A percentile compares a stretch with the other conserved stretches of the same genome.
These are phyloP conservation scores for Cladophialophora yegresii DNA, from an alignment of 2,329 filamentous ascomycete genomes.

Conservation along the genomic window DNA sequence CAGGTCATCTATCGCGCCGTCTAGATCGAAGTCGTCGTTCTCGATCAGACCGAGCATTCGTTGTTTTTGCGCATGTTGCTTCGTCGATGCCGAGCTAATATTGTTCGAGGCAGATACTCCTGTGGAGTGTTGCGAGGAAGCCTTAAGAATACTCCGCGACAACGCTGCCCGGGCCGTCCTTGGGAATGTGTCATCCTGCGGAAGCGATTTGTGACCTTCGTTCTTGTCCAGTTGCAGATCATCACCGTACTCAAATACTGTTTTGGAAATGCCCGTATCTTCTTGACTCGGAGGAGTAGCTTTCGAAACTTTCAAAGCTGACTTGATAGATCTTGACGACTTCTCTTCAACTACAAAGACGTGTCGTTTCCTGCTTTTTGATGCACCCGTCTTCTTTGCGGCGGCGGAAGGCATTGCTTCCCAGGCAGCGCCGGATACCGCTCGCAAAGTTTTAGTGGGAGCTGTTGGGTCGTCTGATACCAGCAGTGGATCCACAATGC, in stretches of 20 bases:
- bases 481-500: neutral
- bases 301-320: conserved; percentile 33
- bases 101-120: conserved; percentile 25
- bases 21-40: conserved; percentile 44
- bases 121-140: conserved; percentile 16
- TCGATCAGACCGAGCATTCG: conserved; percentile 32
- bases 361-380: conserved; percentile 36
- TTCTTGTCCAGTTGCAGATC: conserved; percentile 2
- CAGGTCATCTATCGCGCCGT: conserved; percentile 49
- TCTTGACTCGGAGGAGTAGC: conserved; percentile 8
- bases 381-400: conserved; percentile 18
- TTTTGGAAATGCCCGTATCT: conserved; percentile 1
- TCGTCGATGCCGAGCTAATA: conserved; percentile 40
- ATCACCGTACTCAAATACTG: neutral
- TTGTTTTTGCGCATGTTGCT: conserved; percentile 37
- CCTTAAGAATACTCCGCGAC: conserved; percentile 24
- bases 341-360: conserved; percentile 26
- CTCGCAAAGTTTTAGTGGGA: neutral
- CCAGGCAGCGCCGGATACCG: conserved; percentile 36
- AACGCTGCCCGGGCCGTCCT: neutral
- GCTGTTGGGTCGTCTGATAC: neutral
- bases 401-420: conserved; percentile 5
- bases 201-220: conserved; percentile 1
- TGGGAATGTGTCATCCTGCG: neutral
- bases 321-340: conserved; percentile 29